Base-by-base conservation (phyloP, 805 yeast genomes). In the Kuraishia borneana region DNA sequence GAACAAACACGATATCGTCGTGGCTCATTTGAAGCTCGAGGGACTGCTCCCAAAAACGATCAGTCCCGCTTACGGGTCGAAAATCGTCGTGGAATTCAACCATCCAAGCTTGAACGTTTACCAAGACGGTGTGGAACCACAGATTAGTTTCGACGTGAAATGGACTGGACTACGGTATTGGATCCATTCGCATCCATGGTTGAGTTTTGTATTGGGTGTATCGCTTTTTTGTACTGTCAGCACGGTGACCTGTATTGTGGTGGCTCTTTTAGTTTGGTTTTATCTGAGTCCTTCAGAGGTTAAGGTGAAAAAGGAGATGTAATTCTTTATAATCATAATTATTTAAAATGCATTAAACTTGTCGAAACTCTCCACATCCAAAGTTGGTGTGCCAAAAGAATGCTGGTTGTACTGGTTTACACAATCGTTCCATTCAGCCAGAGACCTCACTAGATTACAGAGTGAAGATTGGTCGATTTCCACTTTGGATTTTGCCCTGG, bases 401-500 rank as follows among this genome's bases (percentile, higher is more conserved):
- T 28, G 30, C 21, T 32, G n/a, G 27, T 19, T 47, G 38, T 59
- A 70, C 42, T 70, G 76, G 10, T 60, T 58, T 17, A 70, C 66
- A 28, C 60, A 50, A 3, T 37, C 21, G 36, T 66, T 64, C 67
- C 76, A 69, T 42, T 73, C 82, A 43, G 65, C 68, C 34, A 74
- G 44, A 6, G 71, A 57, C 36, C 64, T 63, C 8, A 76, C 78
- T 22, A 68, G 44, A 4, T 45, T 48, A 23, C 23, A n/a, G n/a
- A n/a, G n/a, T n/a, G n/a, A n/a, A n/a, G n/a, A n/a, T n/a, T n/a
- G n/a, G n/a, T n/a, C n/a, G n/a, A n/a, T n/a, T n/a, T n/a, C n/a
- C n/a, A n/a, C n/a, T n/a, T n/a, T n/a, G n/a, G n/a, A n/a, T n/a
- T n/a, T 21, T 20, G 32, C 6, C 28, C 13, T 8, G 28, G 12